A percentile compares a stretch with the other conserved stretches of the same genome.
Conservation (phyloP, 805 yeast genomes). For the Saccharomycodes ludwigii region DNA sequence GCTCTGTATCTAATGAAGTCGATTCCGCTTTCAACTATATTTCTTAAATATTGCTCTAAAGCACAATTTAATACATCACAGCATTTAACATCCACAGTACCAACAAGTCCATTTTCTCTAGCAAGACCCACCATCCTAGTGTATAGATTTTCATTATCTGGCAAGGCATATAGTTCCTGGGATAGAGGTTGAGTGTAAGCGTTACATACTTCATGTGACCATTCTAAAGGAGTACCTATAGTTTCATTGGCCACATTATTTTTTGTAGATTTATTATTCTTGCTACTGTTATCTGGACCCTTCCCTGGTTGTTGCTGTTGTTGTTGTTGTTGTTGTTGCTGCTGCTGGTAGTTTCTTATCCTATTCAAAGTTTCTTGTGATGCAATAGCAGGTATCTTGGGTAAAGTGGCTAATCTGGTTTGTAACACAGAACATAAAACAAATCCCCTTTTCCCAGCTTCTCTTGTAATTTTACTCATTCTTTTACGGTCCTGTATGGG, state of each 20-base stretch:
- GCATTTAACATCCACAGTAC: conserved; percentile 63
- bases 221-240: conserved; percentile 62
- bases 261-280: no score
- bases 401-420: conserved; percentile 47
- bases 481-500: conserved; percentile 78
- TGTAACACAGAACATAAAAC: conserved; percentile 56
- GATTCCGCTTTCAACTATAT: conserved; percentile 59
- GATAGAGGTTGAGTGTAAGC: conserved; percentile 75
- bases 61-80: conserved; percentile 74
- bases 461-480: conserved; percentile 71
- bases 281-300: no score
- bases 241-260: conserved; percentile 23
- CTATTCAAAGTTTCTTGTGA: no score
- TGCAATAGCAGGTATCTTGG: conserved; percentile 70
- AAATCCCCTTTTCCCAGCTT: conserved; percentile 67
- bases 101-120: conserved; percentile 81
- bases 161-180: conserved; percentile 66
- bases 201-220: conserved; percentile 88
- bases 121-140: conserved; percentile 69
- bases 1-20: conserved; percentile 57
- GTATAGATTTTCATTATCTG: conserved; percentile 61
- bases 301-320: not conserved
- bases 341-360: conserved; percentile 2
- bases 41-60: conserved; percentile 66
- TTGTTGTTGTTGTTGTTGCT: not conserved